Conservation (phyloP, 768 basidiomycete species). For the Chlorophyllum brunneum region DNA sequence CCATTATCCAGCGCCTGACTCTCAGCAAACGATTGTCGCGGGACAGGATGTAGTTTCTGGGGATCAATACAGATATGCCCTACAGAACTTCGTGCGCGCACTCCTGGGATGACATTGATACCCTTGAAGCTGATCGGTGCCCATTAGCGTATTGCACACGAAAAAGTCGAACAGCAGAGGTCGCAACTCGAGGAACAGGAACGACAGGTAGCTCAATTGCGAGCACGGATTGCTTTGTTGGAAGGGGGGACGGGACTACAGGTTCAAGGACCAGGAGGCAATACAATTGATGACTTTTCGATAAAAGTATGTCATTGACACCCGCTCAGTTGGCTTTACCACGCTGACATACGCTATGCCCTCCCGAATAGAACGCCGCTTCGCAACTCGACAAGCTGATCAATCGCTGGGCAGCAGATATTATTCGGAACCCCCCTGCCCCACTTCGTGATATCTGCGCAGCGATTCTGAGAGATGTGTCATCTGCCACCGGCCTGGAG, state of each 20-base stretch:
- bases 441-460: conserved; percentile 50
- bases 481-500: conserved; percentile 39
- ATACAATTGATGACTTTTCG: conserved; percentile 82
- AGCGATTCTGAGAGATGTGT: conserved; percentile 57
- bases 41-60: conserved; percentile 40
- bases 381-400: conserved; percentile 78
- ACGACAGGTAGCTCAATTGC: conserved; percentile 69
- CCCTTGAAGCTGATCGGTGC: not conserved
- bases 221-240: conserved; percentile 65
- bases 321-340: not conserved
- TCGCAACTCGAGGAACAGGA: conserved; percentile 80
- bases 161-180: conserved; percentile 83
- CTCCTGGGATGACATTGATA: not conserved
- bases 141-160: conserved; percentile 75
- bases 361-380: conserved; percentile 59
- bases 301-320: conserved; percentile 55
- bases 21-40: not conserved
- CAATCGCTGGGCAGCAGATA: conserved; percentile 85
- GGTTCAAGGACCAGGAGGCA: conserved; percentile 44
- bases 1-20: conserved; percentile 22
- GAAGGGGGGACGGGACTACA: conserved; percentile 57
- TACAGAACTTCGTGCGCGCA: conserved; percentile 71
- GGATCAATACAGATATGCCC: conserved; percentile 79
- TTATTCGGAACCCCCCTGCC: conserved; percentile 54
- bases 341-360: conserved; percentile 8